Conservation (phyloP, 1,284 basidiomycete species). For the Naganishia albida region DNA sequence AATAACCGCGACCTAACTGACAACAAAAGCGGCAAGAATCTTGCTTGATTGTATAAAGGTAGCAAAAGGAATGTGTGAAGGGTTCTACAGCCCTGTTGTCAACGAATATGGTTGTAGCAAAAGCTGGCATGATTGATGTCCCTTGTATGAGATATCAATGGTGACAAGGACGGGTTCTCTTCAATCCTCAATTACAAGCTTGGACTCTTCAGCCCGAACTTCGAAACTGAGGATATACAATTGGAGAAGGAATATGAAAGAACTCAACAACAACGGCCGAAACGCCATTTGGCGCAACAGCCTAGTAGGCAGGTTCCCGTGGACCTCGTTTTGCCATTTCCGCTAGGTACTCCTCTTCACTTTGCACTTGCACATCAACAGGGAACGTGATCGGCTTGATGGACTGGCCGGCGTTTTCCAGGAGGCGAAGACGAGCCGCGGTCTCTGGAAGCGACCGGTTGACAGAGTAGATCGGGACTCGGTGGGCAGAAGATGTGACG, state of each 20-base stretch:
- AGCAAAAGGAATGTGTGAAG: conserved; percentile 3
- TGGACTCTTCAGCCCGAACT: neutral
- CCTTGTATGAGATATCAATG: neutral
- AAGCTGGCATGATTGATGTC: neutral
- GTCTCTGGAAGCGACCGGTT: conserved; percentile 58
- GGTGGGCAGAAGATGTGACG: conserved; percentile 61
- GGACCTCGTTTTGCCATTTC: conserved; percentile 46
- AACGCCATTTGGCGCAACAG: neutral
- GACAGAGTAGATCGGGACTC: conserved; percentile 56
- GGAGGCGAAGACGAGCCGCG: conserved; percentile 54
- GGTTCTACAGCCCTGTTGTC: conserved; percentile 3
- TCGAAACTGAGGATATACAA: neutral
- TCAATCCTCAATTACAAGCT: neutral
- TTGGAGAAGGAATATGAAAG: neutral
- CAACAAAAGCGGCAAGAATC: neutral
- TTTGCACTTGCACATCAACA: conserved; percentile 55
- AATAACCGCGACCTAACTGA: neutral
- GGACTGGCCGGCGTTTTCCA: conserved; percentile 54
- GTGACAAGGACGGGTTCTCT: neutral
- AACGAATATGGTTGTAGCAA: conserved; percentile 5
- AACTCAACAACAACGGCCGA: neutral
- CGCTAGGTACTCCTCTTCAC: conserved; percentile 53
- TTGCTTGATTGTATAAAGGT: conserved; percentile 10
- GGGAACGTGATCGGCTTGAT: conserved; percentile 57
- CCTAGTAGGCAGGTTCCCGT: conserved; percentile 16